Percentiles rank a stretch among this genome's conserved stretches.
These are phyloP conservation scores for Croton laevigatus DNA, from an alignment of 441 rosid species.

Conservation along the genomic window DNA sequence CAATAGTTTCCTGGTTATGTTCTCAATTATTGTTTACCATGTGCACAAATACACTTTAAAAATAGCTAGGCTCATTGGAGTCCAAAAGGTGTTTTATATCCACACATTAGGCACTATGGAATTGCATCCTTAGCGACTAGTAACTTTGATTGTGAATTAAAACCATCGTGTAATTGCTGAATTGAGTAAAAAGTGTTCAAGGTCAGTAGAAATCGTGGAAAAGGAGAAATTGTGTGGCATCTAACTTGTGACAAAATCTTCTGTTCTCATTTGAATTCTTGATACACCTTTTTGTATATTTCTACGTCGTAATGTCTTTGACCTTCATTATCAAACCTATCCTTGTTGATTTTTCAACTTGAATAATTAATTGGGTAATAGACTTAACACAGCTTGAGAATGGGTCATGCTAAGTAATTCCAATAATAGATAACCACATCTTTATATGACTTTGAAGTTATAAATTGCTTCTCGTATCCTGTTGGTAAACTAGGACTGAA, in stretches of 20 bases:
- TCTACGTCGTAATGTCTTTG: not conserved
- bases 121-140: not conserved
- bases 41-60: not conserved
- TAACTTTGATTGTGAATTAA: not conserved
- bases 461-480: no score
- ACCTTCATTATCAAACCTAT: not conserved
- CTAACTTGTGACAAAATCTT: not conserved
- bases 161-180: not conserved
- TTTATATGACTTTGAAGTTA: not conserved
- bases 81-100: not conserved
- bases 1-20: conserved; percentile 79
- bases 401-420: not conserved
- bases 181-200: not conserved
- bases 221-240: not conserved
- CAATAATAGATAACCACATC: not conserved
- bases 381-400: not conserved
- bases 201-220: not conserved
- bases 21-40: conserved; percentile 47
- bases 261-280: not conserved
- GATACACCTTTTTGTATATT: not conserved
- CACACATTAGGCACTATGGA: not conserved
- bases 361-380: not conserved
- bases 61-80: not conserved
- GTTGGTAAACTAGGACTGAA: no score
- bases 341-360: not conserved